Base-by-base conservation (phyloP, 768 basidiomycete species). In the Lyophyllum semitale region DNA sequence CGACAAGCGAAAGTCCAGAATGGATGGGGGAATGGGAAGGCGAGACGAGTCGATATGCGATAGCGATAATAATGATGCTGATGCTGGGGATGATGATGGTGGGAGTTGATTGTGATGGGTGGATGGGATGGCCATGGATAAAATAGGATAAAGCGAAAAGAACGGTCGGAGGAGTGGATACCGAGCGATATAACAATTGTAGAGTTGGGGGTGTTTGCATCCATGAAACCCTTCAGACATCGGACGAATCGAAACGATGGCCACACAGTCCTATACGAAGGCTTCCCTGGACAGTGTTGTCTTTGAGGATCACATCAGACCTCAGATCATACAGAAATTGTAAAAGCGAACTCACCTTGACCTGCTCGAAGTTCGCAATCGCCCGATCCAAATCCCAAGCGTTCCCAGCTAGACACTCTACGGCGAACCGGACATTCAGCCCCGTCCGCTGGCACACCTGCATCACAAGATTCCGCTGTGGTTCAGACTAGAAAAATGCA, bases 351-450 rank as follows among this genome's bases (percentile, higher is more conserved):
- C 85, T 54, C 59, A 91, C 91, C 83, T 90, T 91, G 63, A 98
- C 89, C 68, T 90, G 80, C 65, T 93, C 85, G 70, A 94, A 98
- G 66, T 96, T 95, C 47, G 81, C 79, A 23, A 93, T 65, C 0
- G 97, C 97, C 55, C 80, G 78, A 42, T 85, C 84, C 48, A 91
- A 63, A 66, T 95, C 84, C 95, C 95, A 98, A 8, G 75, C 84
- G 66, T 95, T 97, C 46, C 85, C 86, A 61, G 83, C 77, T 55
- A 98, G 70, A 66, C 96, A 98, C 56, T 97, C 87, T n/a, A 88
- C 74, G 6, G 93, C 83, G 64, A 84, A 96, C 61, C 83, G 79
- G 15, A 83, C 82, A 57, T 91, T 97, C 65, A 99, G 77, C 20
- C 85, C 80, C 0, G 96, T 98, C 53, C 81, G 79, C 46, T 82